Evolutionary conservation across 2,329 filamentous ascomycete species (phyloP).

Genomic region (Venturia oleaginea): DNA sequence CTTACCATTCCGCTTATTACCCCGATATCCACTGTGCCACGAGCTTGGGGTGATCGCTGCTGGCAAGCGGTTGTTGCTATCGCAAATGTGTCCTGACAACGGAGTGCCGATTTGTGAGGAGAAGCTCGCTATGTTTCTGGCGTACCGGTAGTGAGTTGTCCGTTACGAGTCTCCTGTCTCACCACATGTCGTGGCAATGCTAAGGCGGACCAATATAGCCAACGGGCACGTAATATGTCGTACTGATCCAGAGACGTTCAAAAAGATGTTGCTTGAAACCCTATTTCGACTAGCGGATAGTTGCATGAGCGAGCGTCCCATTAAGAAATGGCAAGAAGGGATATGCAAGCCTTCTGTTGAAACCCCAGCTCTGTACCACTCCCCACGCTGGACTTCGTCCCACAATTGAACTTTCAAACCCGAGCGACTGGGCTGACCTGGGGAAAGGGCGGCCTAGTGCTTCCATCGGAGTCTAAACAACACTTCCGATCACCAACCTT

Average conservation of each 20-base stretch:
- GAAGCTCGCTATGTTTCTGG: not conserved
- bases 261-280: constrained; percentile 1
- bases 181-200: constrained; percentile 1
- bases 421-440: not conserved
- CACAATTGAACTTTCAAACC: not conserved
- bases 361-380: not conserved
- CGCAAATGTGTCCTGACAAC: not conserved
- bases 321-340: not conserved
- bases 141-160: not conserved
- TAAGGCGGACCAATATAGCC: not conserved
- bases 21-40: not conserved
- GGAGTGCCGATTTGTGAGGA: not conserved
- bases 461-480: not conserved
- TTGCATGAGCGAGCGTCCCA: constrained; percentile 2
- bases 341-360: not conserved
- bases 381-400: not conserved
- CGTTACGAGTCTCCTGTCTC: not conserved
- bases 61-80: not conserved
- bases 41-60: not conserved
- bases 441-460: constrained; percentile 4
- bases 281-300: not conserved
- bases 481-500: constrained; percentile 1
- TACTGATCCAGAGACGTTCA: not conserved
- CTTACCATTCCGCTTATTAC: not conserved
- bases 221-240: not conserved